These are phyloP conservation scores for Pseudozyma tsukubaensis DNA, from an alignment of 1,284 basidiomycete genomes.

Conservation along the genomic window DNA sequence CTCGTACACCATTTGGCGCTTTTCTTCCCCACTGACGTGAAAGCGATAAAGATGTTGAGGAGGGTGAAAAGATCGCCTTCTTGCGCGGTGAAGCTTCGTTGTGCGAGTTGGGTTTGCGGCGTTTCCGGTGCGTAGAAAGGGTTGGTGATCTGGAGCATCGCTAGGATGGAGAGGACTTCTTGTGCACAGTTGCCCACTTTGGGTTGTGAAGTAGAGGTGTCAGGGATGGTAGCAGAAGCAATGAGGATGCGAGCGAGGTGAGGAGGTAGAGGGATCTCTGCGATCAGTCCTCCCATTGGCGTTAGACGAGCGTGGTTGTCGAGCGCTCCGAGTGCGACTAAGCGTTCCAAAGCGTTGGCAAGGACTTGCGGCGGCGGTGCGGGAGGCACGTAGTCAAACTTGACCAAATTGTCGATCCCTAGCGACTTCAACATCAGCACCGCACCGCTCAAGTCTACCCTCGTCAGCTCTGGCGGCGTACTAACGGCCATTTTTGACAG, in stretches of 20 bases:
- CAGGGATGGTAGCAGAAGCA: not conserved
- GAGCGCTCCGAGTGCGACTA: slow-evolving; percentile 71
- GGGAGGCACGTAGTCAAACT: slow-evolving; percentile 89
- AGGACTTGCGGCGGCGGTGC: slow-evolving; percentile 85
- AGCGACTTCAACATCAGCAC: slow-evolving; percentile 92
- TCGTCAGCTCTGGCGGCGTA: slow-evolving; percentile 87
- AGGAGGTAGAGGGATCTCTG: slow-evolving; percentile 73
- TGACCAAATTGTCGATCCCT: slow-evolving; percentile 83
- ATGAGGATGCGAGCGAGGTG: slow-evolving; percentile 73
- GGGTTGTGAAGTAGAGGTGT: not conserved
- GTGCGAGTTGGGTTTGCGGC: slow-evolving; percentile 85
- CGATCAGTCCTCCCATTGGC: slow-evolving; percentile 72
- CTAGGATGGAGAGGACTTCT: slow-evolving; percentile 92
- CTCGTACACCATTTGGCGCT: slow-evolving; percentile 88
- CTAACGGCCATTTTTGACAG: slow-evolving; percentile 73
- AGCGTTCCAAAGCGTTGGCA: slow-evolving; percentile 80
- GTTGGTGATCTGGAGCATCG: slow-evolving; percentile 80
- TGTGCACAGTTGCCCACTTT: slow-evolving; percentile 80
- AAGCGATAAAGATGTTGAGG: slow-evolving; percentile 93
- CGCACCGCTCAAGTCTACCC: slow-evolving; percentile 86
- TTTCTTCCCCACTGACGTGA: slow-evolving; percentile 79
- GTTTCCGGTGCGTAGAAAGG: slow-evolving; percentile 70
- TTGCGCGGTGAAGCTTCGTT: slow-evolving; percentile 93
- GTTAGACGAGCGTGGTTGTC: slow-evolving; percentile 72
- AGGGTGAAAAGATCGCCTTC: slow-evolving; percentile 96